Evolutionary conservation across 2,329 filamentous ascomycete genomes (phyloP).

Genomic region (Neopestalotiopsis sp.): DNA sequence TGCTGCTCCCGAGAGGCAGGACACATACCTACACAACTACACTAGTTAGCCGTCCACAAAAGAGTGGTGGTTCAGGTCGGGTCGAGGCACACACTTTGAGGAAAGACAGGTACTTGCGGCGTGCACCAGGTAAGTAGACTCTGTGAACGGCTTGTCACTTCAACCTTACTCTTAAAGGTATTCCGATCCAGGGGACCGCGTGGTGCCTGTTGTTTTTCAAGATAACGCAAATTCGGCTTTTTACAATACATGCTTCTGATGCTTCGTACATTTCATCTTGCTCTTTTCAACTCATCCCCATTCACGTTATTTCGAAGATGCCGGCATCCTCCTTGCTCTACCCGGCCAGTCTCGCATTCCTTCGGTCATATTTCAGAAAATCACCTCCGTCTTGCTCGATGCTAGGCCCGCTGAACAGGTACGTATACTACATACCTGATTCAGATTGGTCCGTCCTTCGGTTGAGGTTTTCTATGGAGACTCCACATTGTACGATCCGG

Average conservation of each 20-base stretch:
- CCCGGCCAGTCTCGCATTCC: not conserved
- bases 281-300: not conserved
- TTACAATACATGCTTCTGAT: not conserved
- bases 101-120: not conserved
- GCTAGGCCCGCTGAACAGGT: not conserved
- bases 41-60: not conserved
- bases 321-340: not conserved
- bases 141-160: conserved; percentile 9
- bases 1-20: conserved; percentile 1
- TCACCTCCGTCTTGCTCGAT: not conserved
- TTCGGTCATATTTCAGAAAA: not conserved
- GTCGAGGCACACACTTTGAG: not conserved
- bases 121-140: not conserved
- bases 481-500: conserved; percentile 15
- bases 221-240: not conserved
- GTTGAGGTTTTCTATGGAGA: conserved; percentile 11
- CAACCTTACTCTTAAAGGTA: conserved; percentile 3
- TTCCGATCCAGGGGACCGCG: conserved; percentile 1
- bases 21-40: not conserved
- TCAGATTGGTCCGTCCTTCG: conserved; percentile 1
- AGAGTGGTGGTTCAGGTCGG: not conserved
- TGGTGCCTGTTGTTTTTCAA: not conserved
- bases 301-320: not conserved
- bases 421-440: not conserved
- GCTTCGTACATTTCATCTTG: not conserved